Base-by-base conservation (phyloP, 306 rosid species). In the Sicyos edulis region DNA sequence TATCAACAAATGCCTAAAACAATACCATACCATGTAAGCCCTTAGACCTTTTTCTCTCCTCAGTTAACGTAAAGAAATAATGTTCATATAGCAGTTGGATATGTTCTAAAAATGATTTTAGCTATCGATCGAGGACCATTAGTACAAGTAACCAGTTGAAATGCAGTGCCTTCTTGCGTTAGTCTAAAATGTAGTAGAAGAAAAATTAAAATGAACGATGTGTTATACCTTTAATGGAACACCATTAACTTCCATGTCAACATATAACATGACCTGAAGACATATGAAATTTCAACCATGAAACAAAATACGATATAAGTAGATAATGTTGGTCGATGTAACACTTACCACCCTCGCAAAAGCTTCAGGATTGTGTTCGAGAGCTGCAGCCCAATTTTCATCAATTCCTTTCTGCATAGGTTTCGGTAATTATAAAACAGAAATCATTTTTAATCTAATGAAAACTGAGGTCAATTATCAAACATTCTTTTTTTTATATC, bases 311-410 rank as follows among this genome's bases (percentile, higher is more conserved):
- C 5, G 32, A 57, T 61, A 17, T 9, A 34, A 21, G 22, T 59
- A 16, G 54, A 54, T 24, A 51, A 17, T 22, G 16, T 45, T 75
- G 34, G 34, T 24, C 74, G 9, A 76, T 65, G 67, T 70, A 66
- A 64, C 79, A 83, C 89, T 51, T 78, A 93, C 99, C 96, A 93
- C 99, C 76, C 96, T 91, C 54, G 95, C 99, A 89, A 93, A 93
- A 80, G 83, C 93, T 91, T 93, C 99, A 1, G 99, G 97, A 80
- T 93, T 93, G 78, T 93, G 83, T 70, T 93, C 99, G 22, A 93
- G 75, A 58, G 99, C 99, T 76, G 99, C 99, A 58, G 83, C 96
- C 99, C 99, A 93, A 81, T 93, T 93, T 80, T 93, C 99, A 82
- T 93, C 99, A 76, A 93, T 91, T 78, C 97, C 99, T 91, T 87